Base-by-base conservation (phyloP, 2,329 filamentous ascomycete species). In the Cyphellophora attinorum region DNA sequence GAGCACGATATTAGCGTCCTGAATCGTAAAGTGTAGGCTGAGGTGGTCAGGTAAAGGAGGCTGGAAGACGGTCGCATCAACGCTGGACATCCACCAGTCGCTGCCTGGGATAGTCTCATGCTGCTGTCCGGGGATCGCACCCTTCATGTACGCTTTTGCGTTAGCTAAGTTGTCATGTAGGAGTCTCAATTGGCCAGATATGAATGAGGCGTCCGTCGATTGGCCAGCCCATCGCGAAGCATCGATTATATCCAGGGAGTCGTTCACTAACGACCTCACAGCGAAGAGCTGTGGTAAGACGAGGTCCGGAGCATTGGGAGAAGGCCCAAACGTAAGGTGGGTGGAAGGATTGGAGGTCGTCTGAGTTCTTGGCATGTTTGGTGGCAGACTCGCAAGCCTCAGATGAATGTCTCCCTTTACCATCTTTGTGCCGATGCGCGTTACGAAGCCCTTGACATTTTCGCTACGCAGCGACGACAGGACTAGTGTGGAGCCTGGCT, bases 401-500 rank as follows among this genome's bases (percentile, higher is more conserved):
- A 95, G 72, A 53, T 83, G 76, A 41, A 93, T 72, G 41, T 81
- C 80, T 46, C 86, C 89, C 57, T 93, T 94, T 44, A 93, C 81
- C 44, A 98, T 81, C 33, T 81, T 77, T n/a, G 85, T 85, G 25
- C 91, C 91, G 21, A 93, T 76, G 35, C 91, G 76, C 1, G 89
- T 96, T 40, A 96, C 76, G 50, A 85, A 84, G 12, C 91, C 91
- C 59, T 98, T 98, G 43, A 96, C 78, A 47, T 74, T 77, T 63
- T 98, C 91, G 36, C 85, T 89, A 37, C 88, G 76, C 37, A 81
- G 73, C 11, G 88, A 93, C 42, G 83, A 91, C 46, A 98, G 72
- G 18, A 91, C 88, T 17, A 98, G 74, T 1, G 89, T 98, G 49
- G 80, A 88, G 6, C 86, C 86, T 1, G 81, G 79, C 53, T 93